phyloP scores from a whole-genome alignment of 23 red algal species.

The Gracilariopsis chorda region DNA sequence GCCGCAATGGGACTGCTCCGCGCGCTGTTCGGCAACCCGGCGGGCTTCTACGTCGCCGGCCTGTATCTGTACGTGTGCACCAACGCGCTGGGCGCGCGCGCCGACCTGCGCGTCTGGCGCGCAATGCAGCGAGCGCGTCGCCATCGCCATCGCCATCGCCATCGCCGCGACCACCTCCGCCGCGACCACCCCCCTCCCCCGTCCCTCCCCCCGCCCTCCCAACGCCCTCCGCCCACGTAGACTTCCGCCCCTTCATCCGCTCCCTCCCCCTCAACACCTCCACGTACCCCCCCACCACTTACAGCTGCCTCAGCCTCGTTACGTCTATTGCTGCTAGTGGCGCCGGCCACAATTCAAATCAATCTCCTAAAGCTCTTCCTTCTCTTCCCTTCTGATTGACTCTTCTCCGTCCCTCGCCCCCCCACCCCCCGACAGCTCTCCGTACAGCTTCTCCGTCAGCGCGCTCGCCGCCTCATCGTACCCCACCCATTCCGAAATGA shows the following conservation, averaged over 20 bases:
- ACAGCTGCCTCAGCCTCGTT: too few species aligned
- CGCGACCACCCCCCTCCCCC: too few species aligned
- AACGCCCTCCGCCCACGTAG: too few species aligned
- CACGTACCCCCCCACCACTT: too few species aligned
- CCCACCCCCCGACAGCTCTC: background rate
- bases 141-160: too few species aligned
- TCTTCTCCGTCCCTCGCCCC: background rate
- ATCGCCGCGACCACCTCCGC: too few species aligned
- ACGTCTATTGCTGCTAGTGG: too few species aligned
- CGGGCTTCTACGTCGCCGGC: background rate
- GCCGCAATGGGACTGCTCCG: background rate
- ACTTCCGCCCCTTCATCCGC: too few species aligned
- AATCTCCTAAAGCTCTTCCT: too few species aligned
- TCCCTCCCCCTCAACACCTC: too few species aligned
- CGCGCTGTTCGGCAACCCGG: background rate
- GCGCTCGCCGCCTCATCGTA: conserved; percentile 64
- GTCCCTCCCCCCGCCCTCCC: too few species aligned
- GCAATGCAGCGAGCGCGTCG: conserved; percentile 59
- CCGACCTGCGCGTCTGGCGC: conserved; percentile 17
- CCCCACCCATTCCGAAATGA: conserved; percentile 90
- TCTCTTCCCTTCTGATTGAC: background rate
- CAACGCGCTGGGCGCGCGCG: conserved; percentile 34
- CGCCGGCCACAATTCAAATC: too few species aligned
- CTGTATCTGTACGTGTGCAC: background rate
- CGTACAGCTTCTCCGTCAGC: conserved; percentile 57